phyloP scores from a whole-genome alignment of 768 basidiomycete species.

The Boletus subparvulus region DNA sequence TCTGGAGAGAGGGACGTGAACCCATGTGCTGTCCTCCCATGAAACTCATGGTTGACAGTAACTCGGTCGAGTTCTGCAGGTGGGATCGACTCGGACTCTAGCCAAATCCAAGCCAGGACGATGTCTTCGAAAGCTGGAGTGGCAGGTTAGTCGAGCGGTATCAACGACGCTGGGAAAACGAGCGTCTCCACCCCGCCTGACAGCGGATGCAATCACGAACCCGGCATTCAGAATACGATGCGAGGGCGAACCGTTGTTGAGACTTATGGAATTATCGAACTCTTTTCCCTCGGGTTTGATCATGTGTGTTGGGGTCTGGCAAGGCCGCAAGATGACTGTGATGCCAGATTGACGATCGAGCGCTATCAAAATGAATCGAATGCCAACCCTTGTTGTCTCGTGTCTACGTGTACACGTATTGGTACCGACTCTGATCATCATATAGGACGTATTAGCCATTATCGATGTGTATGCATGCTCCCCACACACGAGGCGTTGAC shows the following conservation, averaged over 20 bases:
- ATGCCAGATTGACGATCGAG: not conserved
- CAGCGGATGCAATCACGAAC: not conserved
- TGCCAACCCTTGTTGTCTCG: not conserved
- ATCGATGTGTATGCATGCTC: slow-evolving; percentile 2
- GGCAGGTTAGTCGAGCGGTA: not conserved
- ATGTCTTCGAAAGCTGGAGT: not conserved
- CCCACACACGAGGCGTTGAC: not conserved
- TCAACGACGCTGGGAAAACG: not conserved
- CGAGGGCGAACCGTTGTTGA: too few species aligned
- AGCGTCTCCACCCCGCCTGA: not conserved
- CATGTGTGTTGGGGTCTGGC: not conserved
- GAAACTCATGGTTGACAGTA: not conserved
- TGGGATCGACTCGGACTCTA: not conserved
- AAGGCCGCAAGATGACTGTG: not conserved
- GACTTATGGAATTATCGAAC: not conserved
- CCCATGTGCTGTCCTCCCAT: not conserved
- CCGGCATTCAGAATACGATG: too few species aligned
- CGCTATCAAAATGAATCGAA: not conserved
- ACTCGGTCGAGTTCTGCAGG: too few species aligned
- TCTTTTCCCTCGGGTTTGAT: not conserved
- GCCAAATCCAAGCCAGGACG: not conserved
- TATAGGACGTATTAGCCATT: not conserved
- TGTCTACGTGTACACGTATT: not conserved
- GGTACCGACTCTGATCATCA: not conserved
- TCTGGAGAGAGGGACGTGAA: not conserved